Evolutionary conservation across 2,329 filamentous ascomycete species (phyloP), one percentile per base, ranked within the genome.

Genomic region (Magnaporthiopsis poae): DNA sequence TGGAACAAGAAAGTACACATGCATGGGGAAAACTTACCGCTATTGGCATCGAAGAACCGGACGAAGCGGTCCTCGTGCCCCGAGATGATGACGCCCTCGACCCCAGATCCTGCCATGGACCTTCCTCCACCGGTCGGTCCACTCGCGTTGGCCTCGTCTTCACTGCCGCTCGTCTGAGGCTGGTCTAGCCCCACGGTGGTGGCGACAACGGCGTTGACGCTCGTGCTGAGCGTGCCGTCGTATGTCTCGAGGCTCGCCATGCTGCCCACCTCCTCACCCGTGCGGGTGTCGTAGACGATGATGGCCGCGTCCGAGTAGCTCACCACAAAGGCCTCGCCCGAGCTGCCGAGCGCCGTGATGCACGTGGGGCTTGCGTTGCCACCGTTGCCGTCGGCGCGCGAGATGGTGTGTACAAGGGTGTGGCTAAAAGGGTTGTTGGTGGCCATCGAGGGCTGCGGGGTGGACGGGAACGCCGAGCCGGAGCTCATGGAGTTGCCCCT

Each of bases 241-340:
- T 96, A 98, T 0, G 94, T 98, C 77, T 98, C 95, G 63, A 90
- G 81, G 74, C 92, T 97, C 52, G 92, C 91, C 94, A 99, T 98
- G 62, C 87, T 88, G 39, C 92, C 91, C 59, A 97, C 86, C 74
- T 96, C 91, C 76, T 98, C 95, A 62, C 93, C 95, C 0, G 91
- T 92, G 69, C 91, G 83, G 1, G 94, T 97, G 75, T 98, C 93
- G 76, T 94, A 99, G 25, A 98, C 89, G 21, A 98, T 81, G 65
- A 97, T 91, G 1, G 91, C 88, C 2, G 94, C 92, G 76, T 99
- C 93, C 0, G 90, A 87, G 76, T 96, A 99, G 27, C 91, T 91
- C 2, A 97, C 95, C 1, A 97, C 92, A 76, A 99, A 98, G 5
- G 88, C 90, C 72, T 96, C 90, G 2, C 95, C 94, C 2, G 86